phyloP scores from a whole-genome alignment of 306 rosid species.

The Fagus crenata region DNA sequence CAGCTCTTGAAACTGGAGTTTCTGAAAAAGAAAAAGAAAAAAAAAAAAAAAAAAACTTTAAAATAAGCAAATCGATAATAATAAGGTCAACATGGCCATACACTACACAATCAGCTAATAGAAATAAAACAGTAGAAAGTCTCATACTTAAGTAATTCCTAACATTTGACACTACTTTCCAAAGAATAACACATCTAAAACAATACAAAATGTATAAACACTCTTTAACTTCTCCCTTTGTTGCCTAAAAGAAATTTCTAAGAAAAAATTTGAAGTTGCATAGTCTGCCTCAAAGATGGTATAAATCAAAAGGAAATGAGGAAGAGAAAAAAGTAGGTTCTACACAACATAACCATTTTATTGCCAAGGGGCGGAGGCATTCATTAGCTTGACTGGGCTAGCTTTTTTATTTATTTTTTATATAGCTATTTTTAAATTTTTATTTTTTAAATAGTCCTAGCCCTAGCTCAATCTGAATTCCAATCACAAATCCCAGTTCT shows the following conservation, averaged over 20 bases:
- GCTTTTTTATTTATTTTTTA: too few relatives aligned
- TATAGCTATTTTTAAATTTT: too few relatives aligned
- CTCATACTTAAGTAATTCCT: background rate
- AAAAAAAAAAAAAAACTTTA: background rate
- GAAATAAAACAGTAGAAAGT: background rate
- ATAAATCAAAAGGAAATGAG: background rate
- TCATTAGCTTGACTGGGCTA: too few relatives aligned
- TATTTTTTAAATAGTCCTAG: too few relatives aligned
- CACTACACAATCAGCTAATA: background rate
- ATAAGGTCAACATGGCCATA: background rate
- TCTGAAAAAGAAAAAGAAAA: constrained; percentile 32
- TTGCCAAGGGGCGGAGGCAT: too few relatives aligned
- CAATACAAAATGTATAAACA: background rate
- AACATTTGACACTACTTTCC: background rate
- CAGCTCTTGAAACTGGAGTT: constrained; percentile 57
- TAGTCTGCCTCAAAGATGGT: background rate
- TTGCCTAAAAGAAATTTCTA: background rate
- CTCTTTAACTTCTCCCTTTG: background rate
- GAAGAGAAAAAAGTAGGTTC: background rate
- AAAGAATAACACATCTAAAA: background rate
- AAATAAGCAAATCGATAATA: constrained; percentile 7
- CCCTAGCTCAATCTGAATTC: too few relatives aligned
- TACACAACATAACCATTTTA: background rate
- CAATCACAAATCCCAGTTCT: too few relatives aligned
- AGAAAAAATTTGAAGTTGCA: background rate